phyloP scores from a whole-genome alignment of 2,329 filamentous ascomycete genomes.

The Sordariomycetes sp. region DNA sequence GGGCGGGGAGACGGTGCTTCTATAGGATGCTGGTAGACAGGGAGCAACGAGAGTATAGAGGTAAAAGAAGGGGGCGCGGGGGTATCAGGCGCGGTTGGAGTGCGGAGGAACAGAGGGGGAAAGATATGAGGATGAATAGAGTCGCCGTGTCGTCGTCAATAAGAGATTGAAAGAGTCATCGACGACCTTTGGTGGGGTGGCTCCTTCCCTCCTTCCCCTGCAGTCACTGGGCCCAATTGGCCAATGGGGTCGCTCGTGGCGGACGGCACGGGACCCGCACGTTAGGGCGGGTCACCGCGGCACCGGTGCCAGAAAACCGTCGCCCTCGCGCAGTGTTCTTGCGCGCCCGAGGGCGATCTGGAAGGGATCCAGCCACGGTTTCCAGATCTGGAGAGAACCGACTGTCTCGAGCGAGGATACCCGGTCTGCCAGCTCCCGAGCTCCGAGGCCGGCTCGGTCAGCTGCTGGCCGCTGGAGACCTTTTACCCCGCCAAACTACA shows the following conservation, averaged over 20 bases:
- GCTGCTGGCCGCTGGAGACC: background rate
- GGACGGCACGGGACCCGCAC: background rate
- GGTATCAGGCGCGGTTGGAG: background rate
- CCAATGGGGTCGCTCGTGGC: background rate
- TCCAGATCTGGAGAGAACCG: too few relatives aligned
- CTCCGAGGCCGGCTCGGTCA: background rate
- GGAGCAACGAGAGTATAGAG: background rate
- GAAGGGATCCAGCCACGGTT: too few relatives aligned
- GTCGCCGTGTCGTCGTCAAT: background rate
- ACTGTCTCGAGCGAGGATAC: too few relatives aligned
- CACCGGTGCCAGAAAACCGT: background rate
- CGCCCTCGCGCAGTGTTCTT: too few relatives aligned
- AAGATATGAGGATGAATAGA: background rate
- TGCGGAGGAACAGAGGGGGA: background rate
- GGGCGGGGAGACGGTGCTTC: background rate
- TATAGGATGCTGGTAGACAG: background rate
- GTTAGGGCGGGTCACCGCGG: background rate
- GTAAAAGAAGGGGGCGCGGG: background rate
- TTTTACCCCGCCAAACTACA: background rate
- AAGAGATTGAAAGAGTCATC: background rate
- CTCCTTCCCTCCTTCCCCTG: background rate
- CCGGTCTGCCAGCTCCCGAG: too few relatives aligned
- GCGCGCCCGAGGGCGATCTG: too few relatives aligned
- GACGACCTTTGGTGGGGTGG: background rate
- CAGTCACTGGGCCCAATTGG: background rate